Base-by-base conservation (phyloP, 2,329 filamentous ascomycete genomes). In the Dactylellina haptotyla region DNA sequence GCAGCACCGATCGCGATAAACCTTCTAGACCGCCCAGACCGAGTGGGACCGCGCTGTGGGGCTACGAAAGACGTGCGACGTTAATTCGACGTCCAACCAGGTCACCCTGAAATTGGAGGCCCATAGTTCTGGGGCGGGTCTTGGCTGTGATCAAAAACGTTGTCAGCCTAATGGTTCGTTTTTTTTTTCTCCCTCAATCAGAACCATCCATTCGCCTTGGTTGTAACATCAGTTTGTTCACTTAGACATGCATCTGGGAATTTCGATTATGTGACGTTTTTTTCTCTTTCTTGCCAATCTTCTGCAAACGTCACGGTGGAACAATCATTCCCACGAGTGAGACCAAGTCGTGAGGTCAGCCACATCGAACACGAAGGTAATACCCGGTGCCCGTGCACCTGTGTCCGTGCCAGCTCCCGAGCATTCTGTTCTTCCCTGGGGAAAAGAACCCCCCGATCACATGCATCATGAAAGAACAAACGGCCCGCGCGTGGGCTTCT, bases 11-110 rank as follows among this genome's bases (percentile, higher is more conserved):
- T 69, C 56, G 64, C 64, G 64, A 69, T 54, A 67, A 58, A 28
- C 28, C 26, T 59, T 67, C 63, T 51, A 54, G 56, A 61, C 64
- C 41, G 48, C 48, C 66, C 23, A 32, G 58, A 48, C n/a, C 39
- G 30, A 41, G 66, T 64, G 50, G 66, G 43, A 51, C 50, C 41
- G 12, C 8, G 30, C 18, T 71, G 66, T 71, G 66, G 66, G 58
- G 57, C 66, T 39, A 56, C 50, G 50, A 57, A 28, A n/a, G n/a
- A n/a, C n/a, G n/a, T n/a, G n/a, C n/a, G 53, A 63, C 32, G 46
- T 61, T 56, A 57, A 61, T 57, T 58, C 50, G 43, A 50, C 58
- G 51, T 71, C 37, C 58, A 58, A 69, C 56, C 37, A n/a, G 66
- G 50, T 37, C 14, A 45, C 34, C 64, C 45, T 41, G 54, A 67